Base-by-base conservation (phyloP, 2,329 filamentous ascomycete genomes). In the Nigrospora osmanthi region DNA sequence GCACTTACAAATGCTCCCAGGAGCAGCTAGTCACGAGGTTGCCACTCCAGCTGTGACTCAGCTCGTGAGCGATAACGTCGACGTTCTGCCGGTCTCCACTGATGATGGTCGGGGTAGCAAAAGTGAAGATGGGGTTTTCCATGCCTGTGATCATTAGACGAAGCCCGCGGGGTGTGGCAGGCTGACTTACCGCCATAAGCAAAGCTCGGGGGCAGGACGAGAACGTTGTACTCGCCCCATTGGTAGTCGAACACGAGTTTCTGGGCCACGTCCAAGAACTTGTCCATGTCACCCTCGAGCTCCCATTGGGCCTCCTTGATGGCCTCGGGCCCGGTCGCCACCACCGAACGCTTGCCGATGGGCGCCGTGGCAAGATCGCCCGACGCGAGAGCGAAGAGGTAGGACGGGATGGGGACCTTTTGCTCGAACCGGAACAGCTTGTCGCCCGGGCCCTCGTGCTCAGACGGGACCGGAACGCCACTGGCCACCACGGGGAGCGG, bases 61-160 rank as follows among this genome's bases (percentile, higher is more conserved):
- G 58, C 76, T 81, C 59, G 11, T 62, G 93, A 2, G 93, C 93
- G 65, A 98, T 95, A 16, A 97, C 91, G 61, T 97, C 91, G 16
- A 97, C 81, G 54, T 97, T 97, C 60, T 95, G 85, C 37, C 85
- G 78, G 57, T 91, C 87, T 40, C 91, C 91, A 46, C 86, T 93
- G 59, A 98, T 89, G 54, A 97, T 85, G 33, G 89, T 95, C 2
- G 91, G 91, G 2, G 93, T 97, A 1, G 90, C 91, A 62, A 95
- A 97, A 0, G 93, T 97, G 68, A 87, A 95, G 43, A 95, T 82
- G 0, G 90, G 90, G 61, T 96, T 95, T 64, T 95, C 89, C 85
- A 89, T 89, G 50, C 82, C 81, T 76, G 57, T 33, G 11, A 41
- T 19, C 28, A 35, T 38, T 36, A 37, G 31, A 15, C 33, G 32